Evolutionary conservation across 148 eudicot genomes (phyloP).

Genomic region (Dianthus caryophyllus): DNA sequence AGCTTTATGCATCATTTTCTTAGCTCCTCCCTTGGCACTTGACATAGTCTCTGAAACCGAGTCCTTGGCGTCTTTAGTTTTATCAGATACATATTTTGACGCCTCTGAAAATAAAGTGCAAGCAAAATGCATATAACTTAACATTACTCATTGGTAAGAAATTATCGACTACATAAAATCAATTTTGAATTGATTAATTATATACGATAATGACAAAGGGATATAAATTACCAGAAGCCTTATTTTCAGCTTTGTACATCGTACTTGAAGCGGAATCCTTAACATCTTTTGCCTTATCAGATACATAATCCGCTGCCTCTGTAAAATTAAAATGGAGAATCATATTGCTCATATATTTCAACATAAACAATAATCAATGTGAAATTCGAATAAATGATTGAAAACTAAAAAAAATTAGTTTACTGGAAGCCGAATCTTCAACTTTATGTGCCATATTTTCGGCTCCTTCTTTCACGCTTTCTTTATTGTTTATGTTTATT

Average conservation of each 20-base stretch:
- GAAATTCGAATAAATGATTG: neutral
- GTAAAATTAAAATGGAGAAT: neutral
- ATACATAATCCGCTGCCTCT: conserved; percentile 7
- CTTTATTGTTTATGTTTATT: neutral
- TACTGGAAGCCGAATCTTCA: conserved; percentile 12
- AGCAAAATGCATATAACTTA: neutral
- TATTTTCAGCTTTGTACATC: conserved; percentile 6
- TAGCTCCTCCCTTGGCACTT: conserved; percentile 13
- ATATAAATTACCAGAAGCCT: conserved; percentile 4
- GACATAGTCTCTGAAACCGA: conserved; percentile 9
- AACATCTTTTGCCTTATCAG: neutral
- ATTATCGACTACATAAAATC: too few species aligned
- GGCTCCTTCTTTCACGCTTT: conserved; percentile 10
- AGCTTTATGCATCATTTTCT: conserved; percentile 15
- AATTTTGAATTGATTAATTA: neutral
- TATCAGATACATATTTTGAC: conserved; percentile 11
- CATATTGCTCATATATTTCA: neutral
- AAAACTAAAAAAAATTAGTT: neutral
- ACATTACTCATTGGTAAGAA: neutral
- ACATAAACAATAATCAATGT: too few species aligned
- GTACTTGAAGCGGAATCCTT: neutral
- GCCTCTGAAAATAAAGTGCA: conserved; percentile 1
- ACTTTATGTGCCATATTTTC: conserved; percentile 1
- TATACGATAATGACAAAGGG: neutral
- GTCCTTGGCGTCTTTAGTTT: conserved; percentile 5